A percentile compares a stretch with the other conserved stretches of the same genome.
Evolutionary conservation across 805 yeast genomes (phyloP).

Genomic region (Kluyveromyces lactis): DNA sequence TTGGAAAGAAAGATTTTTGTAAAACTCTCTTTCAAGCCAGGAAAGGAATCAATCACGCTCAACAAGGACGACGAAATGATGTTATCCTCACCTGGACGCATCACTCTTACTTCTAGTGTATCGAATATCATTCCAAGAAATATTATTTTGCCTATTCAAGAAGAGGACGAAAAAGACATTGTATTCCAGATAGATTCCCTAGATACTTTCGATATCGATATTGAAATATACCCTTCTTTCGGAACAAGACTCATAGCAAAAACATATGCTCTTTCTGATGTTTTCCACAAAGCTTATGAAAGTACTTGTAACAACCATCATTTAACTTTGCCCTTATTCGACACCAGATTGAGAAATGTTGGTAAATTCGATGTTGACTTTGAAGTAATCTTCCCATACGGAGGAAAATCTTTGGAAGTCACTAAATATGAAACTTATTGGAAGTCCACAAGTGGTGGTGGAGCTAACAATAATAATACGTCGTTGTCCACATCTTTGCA

Average conservation of each 20-base stretch:
- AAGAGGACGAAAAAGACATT: conserved; percentile 48
- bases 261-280: conserved; percentile 62
- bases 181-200: conserved; percentile 80
- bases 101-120: conserved; percentile 68
- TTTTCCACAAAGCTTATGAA: conserved; percentile 34
- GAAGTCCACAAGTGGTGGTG: conserved; percentile 72
- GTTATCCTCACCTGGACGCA: conserved; percentile 60
- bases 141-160: conserved; percentile 63
- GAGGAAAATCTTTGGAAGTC: conserved; percentile 76
- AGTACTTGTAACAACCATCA: conserved; percentile 29
- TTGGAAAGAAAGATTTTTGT: conserved; percentile 82
- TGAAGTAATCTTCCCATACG: conserved; percentile 82
- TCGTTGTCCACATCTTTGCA: not conserved
- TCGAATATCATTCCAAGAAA: conserved; percentile 86
- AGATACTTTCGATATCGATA: conserved; percentile 67
- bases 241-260: conserved; percentile 91
- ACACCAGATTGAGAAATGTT: conserved; percentile 67
- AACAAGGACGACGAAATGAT: conserved; percentile 36
- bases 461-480: conserved; percentile 12
- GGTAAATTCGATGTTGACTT: conserved; percentile 74
- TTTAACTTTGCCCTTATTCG: conserved; percentile 65
- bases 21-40: conserved; percentile 58
- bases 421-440: conserved; percentile 93
- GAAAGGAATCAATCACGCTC: conserved; percentile 37
- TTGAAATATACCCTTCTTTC: conserved; percentile 88